phyloP scores from a whole-genome alignment of 306 rosid species.

The Prunus kanzakura region DNA sequence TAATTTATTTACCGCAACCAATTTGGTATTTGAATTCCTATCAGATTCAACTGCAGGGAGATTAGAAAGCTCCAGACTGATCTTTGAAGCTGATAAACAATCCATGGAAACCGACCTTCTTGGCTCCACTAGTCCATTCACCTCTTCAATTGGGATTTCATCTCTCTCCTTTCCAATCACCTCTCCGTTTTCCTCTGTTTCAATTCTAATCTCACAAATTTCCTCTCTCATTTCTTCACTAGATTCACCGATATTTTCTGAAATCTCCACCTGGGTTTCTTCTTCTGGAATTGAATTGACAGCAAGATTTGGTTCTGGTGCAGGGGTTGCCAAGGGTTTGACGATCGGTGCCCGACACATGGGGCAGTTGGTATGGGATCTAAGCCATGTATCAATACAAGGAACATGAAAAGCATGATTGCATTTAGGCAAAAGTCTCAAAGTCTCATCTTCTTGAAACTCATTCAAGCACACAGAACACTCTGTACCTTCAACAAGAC shows the following conservation, averaged over 20 bases:
- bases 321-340: neutral
- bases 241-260: slow-evolving; percentile 11
- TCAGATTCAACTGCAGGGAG: slow-evolving; percentile 13
- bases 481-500: slow-evolving; percentile 75
- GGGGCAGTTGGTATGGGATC: slow-evolving; percentile 86
- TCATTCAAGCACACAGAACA: slow-evolving; percentile 83
- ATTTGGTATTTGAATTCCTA: slow-evolving; percentile 18
- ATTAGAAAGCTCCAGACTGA: slow-evolving; percentile 26
- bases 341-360: slow-evolving; percentile 78
- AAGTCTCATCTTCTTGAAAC: slow-evolving; percentile 62
- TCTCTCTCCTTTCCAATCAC: slow-evolving; percentile 10
- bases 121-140: slow-evolving; percentile 15
- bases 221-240: slow-evolving; percentile 13
- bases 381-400: slow-evolving; percentile 90
- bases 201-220: slow-evolving; percentile 26
- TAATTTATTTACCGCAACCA: neutral
- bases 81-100: slow-evolving; percentile 41
- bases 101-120: slow-evolving; percentile 72
- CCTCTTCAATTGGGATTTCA: slow-evolving; percentile 14
- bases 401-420: slow-evolving; percentile 80
- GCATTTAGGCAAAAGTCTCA: slow-evolving; percentile 82
- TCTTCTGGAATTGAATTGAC: slow-evolving; percentile 21
- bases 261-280: slow-evolving; percentile 20
- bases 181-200: slow-evolving; percentile 24
- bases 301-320: slow-evolving; percentile 19